Conservation (phyloP, 75 land plant species). For the Picea sitchensis region DNA sequence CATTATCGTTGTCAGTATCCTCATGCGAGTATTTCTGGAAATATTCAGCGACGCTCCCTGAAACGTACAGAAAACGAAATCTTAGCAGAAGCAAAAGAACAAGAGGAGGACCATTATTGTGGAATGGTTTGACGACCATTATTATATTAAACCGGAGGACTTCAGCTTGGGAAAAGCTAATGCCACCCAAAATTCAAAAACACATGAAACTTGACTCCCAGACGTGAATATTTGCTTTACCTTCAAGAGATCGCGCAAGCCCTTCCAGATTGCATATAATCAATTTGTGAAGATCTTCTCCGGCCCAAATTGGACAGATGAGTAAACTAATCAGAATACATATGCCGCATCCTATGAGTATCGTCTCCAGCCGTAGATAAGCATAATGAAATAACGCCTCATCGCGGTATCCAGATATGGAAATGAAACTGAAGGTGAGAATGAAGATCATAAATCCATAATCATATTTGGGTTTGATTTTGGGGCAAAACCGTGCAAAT, state of each 20-base stretch:
- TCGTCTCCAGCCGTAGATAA: conserved; percentile 29
- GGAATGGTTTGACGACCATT: not conserved
- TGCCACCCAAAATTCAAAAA: too few relatives aligned
- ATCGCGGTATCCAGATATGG: conserved; percentile 41
- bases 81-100: not conserved
- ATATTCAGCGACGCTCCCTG: not conserved
- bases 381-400: conserved; percentile 21
- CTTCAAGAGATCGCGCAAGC: conserved; percentile 41
- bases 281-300: conserved; percentile 30
- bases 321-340: conserved; percentile 36
- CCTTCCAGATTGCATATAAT: conserved; percentile 31
- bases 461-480: conserved; percentile 37
- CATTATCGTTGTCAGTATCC: not conserved
- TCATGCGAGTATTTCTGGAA: not conserved
- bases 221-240: conserved; percentile 12
- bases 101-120: not conserved
- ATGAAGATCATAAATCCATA: conserved; percentile 59
- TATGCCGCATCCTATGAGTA: conserved; percentile 28
- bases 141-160: too few relatives aligned
- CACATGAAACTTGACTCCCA: too few relatives aligned
- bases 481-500: conserved; percentile 8
- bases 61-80: not conserved
- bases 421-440: conserved; percentile 56
- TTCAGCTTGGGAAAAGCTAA: too few relatives aligned
- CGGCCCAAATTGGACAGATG: conserved; percentile 45